Base-by-base conservation (phyloP, 2,329 filamentous ascomycete species). In the Pyrenochaeta sp. region DNA sequence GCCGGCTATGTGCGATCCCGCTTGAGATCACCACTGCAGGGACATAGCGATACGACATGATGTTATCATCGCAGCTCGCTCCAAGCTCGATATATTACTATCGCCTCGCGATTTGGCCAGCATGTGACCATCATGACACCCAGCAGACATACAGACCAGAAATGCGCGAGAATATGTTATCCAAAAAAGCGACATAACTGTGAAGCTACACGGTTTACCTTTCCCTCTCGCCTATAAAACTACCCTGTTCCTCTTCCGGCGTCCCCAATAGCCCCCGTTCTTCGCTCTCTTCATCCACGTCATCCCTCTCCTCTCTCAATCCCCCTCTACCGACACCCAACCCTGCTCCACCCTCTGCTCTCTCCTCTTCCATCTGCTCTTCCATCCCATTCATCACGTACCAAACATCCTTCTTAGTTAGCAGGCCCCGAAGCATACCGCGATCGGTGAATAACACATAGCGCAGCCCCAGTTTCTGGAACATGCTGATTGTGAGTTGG, bases 361-460 rank as follows among this genome's bases (percentile, higher is more conserved):
- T 15, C 28, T 62, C 71, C 22, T 71, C 75, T 47, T 74, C 72
- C 19, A 50, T 39, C 46, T 68, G 75, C 46, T 75, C 73, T 12
- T 75, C 73, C 61, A 72, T 68, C 8, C 72, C 91, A 73, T 97
- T 92, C 45, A 98, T 83, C 39, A 98, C 88, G 76, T 92, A 93
- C 91, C 93, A 98, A 34, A 96, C 89, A 78, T 99, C 95, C 81
- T 99, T 99, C 82, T 98, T 98, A 22, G 95, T 99, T 66, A 98
- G 81, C 47, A 99, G 78, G 0, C 95, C 95, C 75, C 92, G 89
- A 39, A 99, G 80, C 49, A 87, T 86, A 22, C 95, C 95, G 48
- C 89, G 86, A 65, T 97, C 91, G 39, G 87, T 88, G 75, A 98
- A 96, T 2, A 98, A 80, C 5, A 99, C 87, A 79, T 98, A 97